A percentile compares a stretch with the other conserved stretches of the same genome.
Evolutionary conservation across 352 stramenopile genomes (phyloP).

Genomic region (Pythium pyrilobum): DNA sequence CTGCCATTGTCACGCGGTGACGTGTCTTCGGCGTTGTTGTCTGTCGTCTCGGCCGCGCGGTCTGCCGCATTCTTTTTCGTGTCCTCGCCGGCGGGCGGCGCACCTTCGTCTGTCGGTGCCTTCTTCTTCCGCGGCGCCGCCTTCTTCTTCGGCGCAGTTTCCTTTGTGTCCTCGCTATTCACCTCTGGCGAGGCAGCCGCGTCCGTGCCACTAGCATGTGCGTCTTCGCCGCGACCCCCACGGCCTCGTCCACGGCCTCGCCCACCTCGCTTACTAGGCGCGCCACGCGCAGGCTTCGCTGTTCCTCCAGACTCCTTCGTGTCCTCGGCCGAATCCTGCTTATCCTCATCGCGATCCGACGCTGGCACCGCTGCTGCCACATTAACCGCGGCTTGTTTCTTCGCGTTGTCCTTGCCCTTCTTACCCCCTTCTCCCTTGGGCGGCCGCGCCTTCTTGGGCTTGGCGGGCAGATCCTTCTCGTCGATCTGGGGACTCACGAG

Average conservation of each 20-base stretch:
- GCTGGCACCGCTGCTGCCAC: background rate
- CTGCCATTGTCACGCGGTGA: background rate
- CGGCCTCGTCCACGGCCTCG: slow-evolving; percentile 12
- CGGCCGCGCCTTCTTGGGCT: slow-evolving; percentile 16
- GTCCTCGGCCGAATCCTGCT: slow-evolving; percentile 20
- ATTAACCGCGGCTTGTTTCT: slow-evolving; percentile 5
- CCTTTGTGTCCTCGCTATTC: background rate
- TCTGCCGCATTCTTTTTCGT: slow-evolving; percentile 1
- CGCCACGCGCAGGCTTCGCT: background rate
- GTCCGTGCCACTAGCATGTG: background rate
- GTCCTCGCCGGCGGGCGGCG: too few relatives aligned
- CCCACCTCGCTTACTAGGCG: slow-evolving; percentile 11
- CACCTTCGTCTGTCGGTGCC: background rate
- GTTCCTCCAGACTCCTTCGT: slow-evolving; percentile 12
- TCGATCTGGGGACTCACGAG: slow-evolving; percentile 35
- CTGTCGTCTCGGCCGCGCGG: slow-evolving; percentile 9
- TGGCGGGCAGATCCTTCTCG: slow-evolving; percentile 20
- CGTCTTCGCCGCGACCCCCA: slow-evolving; percentile 3
- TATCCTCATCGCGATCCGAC: slow-evolving; percentile 16
- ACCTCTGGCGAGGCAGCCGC: background rate
- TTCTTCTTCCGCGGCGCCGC: slow-evolving; percentile 1
- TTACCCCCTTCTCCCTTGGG: slow-evolving; percentile 9
- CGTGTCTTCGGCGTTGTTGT: background rate
- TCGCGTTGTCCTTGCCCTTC: slow-evolving; percentile 20
- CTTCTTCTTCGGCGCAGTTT: slow-evolving; percentile 13